A percentile compares a stretch with the other conserved stretches of the same genome.
phyloP scores from a whole-genome alignment of 2,329 filamentous ascomycete species.

The Sporothrix curviconia region DNA sequence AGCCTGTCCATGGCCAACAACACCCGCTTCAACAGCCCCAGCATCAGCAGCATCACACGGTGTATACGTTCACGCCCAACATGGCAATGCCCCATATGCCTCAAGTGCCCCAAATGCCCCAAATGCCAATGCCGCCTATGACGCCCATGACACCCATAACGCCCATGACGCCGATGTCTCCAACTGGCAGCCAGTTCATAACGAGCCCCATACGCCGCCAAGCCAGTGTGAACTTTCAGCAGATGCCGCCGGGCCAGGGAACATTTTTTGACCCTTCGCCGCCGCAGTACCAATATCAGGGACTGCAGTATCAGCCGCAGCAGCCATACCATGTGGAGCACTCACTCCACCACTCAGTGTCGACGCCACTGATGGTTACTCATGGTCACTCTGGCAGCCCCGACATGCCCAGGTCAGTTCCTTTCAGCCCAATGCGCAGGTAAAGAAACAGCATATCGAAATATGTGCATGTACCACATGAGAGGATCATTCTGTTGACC shows the following conservation, averaged over 20 bases:
- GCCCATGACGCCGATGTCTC: neutral
- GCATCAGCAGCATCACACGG: neutral
- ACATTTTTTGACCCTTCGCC: too few relatives aligned
- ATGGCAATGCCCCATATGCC: too few relatives aligned
- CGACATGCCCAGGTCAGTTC: neutral
- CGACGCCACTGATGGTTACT: neutral
- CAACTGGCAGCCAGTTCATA: neutral
- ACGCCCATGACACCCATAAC: constrained; percentile 11
- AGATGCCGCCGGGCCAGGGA: too few relatives aligned
- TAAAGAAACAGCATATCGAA: too few relatives aligned
- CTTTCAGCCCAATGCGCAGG: neutral
- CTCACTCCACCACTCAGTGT: too few relatives aligned
- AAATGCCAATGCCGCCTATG: neutral
- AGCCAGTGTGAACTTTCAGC: constrained; percentile 4
- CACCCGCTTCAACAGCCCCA: neutral
- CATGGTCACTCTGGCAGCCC: neutral
- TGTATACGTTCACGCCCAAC: neutral
- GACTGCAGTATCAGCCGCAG: neutral
- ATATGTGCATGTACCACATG: too few relatives aligned
- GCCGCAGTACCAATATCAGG: neutral
- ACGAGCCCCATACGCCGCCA: constrained; percentile 4
- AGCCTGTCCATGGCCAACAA: constrained; percentile 9
- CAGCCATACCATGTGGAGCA: neutral
- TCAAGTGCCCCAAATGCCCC: too few relatives aligned
- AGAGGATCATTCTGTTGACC: too few relatives aligned